Conservation (phyloP, 768 basidiomycete genomes). For the Podaxis sp. region DNA sequence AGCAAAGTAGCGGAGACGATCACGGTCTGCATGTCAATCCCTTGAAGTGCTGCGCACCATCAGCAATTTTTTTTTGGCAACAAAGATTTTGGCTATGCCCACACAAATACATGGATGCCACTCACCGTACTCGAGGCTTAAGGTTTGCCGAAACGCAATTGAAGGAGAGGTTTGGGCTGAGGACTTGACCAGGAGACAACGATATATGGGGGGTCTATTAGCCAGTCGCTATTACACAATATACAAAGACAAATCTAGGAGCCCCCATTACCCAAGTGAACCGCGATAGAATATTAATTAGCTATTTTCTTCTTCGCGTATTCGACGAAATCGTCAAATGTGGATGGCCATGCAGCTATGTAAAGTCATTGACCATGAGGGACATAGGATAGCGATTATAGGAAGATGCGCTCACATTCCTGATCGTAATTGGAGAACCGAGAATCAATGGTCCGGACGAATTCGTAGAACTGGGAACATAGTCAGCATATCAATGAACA, state of each 20-base stretch:
- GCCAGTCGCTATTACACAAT: conserved; percentile 1
- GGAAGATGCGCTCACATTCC: conserved; percentile 48
- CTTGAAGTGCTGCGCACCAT: no score
- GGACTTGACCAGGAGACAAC: background rate
- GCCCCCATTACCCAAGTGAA: background rate
- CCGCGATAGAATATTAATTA: background rate
- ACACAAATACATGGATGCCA: background rate
- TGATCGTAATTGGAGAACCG: conserved; percentile 69
- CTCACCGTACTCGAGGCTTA: background rate
- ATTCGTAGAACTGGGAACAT: conserved; percentile 63
- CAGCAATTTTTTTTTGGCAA: no score
- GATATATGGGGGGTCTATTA: background rate
- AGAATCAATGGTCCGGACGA: conserved; percentile 69
- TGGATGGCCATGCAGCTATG: conserved; percentile 81
- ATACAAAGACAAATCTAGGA: background rate
- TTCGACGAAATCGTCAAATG: conserved; percentile 80
- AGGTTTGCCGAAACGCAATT: background rate
- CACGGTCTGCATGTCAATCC: no score
- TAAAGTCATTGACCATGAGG: background rate
- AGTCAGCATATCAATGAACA: conserved; percentile 3
- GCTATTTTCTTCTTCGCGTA: conserved; percentile 46
- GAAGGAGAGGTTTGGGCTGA: background rate
- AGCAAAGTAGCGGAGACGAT: no score
- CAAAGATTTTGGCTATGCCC: background rate
- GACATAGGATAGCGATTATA: conserved; percentile 5